phyloP scores from a whole-genome alignment of 495 filamentous ascomycete species.

The Trichocladium uniseriatum region DNA sequence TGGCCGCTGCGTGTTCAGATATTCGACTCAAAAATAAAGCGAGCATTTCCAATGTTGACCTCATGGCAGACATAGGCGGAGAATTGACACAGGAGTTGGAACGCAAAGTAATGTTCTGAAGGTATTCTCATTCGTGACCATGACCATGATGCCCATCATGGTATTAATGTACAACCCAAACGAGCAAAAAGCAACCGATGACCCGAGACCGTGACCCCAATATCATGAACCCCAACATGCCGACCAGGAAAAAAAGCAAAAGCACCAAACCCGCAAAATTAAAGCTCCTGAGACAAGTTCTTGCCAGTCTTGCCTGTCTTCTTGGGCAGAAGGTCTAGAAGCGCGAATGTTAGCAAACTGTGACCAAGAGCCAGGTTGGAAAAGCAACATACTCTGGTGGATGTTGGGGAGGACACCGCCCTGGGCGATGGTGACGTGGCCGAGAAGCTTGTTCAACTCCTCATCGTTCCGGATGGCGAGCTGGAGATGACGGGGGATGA shows the following conservation, averaged over 20 bases:
- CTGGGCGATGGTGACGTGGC: conserved; percentile 98
- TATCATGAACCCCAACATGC: conserved; percentile 63
- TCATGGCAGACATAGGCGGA: too few relatives aligned
- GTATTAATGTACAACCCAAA: conserved; percentile 90
- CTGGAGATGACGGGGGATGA: conserved; percentile 98
- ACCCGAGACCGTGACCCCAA: conserved; percentile 78
- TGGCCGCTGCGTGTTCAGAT: too few relatives aligned
- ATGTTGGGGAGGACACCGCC: conserved; percentile 99
- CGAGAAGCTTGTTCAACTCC: conserved; percentile 99
- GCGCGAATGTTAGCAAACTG: conserved; percentile 39
- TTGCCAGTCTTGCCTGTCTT: conserved; percentile 92
- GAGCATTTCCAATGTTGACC: too few relatives aligned
- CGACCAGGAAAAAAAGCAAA: conserved; percentile 56
- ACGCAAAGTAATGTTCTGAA: conserved; percentile 23
- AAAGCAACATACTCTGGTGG: conserved; percentile 75
- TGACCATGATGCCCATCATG: conserved; percentile 52
- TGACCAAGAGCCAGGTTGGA: background rate
- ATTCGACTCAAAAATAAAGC: too few relatives aligned
- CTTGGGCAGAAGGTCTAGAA: conserved; percentile 88
- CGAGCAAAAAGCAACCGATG: conserved; percentile 62
- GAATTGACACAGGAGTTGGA: background rate
- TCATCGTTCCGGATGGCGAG: conserved; percentile 99
- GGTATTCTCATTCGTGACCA: conserved; percentile 49
- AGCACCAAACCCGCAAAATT: conserved; percentile 47
- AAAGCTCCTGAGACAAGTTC: conserved; percentile 85